Evolutionary conservation across 2,329 filamentous ascomycete genomes (phyloP).

Genomic region (Dothideomycetes sp.): DNA sequence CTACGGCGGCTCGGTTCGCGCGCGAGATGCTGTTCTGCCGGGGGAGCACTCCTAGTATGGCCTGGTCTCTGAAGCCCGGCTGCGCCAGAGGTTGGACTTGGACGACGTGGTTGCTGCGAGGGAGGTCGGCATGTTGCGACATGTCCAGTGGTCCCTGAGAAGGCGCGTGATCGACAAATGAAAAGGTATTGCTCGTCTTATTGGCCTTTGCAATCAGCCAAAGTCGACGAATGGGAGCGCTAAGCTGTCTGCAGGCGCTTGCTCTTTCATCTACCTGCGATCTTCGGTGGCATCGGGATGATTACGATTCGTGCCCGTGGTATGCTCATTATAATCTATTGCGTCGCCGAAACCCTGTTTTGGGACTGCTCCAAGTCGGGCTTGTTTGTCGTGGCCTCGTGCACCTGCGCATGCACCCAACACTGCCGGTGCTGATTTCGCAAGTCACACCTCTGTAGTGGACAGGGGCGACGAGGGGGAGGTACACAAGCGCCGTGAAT

Average conservation of each 20-base stretch:
- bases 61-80: neutral
- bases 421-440: no score
- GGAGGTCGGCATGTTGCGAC: neutral
- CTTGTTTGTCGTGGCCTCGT: no score
- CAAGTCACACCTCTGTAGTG: no score
- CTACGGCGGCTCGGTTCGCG: neutral
- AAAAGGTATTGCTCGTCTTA: neutral
- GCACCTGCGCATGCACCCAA: no score
- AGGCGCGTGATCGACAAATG: neutral
- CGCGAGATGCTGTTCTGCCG: neutral
- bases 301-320: neutral
- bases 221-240: neutral
- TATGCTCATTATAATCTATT: neutral
- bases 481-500: no score
- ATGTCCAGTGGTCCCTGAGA: neutral
- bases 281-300: neutral
- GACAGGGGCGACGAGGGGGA: no score
- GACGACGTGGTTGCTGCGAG: neutral
- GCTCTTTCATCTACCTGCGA: neutral
- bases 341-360: no score
- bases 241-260: neutral
- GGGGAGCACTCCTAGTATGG: neutral
- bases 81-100: neutral
- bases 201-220: neutral
- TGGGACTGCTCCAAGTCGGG: no score